Evolutionary conservation across 805 yeast species (phyloP).

Genomic region (Metschnikowia similis): DNA sequence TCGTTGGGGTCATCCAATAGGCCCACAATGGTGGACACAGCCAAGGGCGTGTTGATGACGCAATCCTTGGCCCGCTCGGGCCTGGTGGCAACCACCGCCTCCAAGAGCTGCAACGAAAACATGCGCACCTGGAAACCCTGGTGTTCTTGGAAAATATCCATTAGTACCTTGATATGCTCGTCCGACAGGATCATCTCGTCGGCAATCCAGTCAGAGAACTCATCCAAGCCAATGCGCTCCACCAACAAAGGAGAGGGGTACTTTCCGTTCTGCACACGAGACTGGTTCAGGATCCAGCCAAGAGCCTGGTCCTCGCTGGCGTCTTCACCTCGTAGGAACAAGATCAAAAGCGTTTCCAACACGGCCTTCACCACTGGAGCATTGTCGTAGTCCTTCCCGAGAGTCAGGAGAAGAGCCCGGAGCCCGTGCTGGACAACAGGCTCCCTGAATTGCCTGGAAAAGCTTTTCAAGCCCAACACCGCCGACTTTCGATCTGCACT

Average conservation of each 20-base stretch:
- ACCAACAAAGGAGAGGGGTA: conserved; percentile 69
- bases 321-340: conserved; percentile 67
- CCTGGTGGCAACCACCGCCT: conserved; percentile 76
- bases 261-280: conserved; percentile 70
- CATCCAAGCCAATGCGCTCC: conserved; percentile 62
- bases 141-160: conserved; percentile 45
- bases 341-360: conserved; percentile 76
- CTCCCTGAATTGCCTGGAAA: conserved; percentile 85
- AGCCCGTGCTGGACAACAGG: conserved; percentile 84
- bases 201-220: conserved; percentile 90
- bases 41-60: conserved; percentile 68
- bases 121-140: conserved; percentile 72
- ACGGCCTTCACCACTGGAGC: conserved; percentile 70
- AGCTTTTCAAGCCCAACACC: conserved; percentile 80
- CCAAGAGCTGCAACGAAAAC: conserved; percentile 79
- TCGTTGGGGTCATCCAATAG: conserved; percentile 53
- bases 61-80: conserved; percentile 69
- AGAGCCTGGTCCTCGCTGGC: conserved; percentile 61
- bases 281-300: conserved; percentile 70
- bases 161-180: conserved; percentile 23
- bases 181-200: conserved; percentile 76
- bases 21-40: conserved; percentile 68
- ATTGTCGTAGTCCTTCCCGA: conserved; percentile 65
- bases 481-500: conserved; percentile 89
- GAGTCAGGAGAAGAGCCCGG: conserved; percentile 62